Evolutionary conservation across 2,329 filamentous ascomycete species (phyloP), one percentile per base, ranked within the genome.

Genomic region (Parastagonospora nodorum): DNA sequence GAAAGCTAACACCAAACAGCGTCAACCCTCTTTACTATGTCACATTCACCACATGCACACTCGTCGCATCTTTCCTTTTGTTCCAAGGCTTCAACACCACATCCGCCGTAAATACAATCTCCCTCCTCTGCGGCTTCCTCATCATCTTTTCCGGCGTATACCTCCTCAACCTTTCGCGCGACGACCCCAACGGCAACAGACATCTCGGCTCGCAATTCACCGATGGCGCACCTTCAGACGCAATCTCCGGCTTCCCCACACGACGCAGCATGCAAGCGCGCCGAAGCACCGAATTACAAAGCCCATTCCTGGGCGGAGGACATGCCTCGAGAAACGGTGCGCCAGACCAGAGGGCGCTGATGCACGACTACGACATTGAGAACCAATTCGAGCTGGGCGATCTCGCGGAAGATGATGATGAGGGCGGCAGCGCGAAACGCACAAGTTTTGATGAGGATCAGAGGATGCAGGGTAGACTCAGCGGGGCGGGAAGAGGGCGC

Each of bases 1-100:
- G 40, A 9, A 38, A 19, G 16, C 49, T 64, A 49, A 66, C 56
- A 31, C 28, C 12, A 11, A 11, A 24, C 64, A 96, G 92, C 70
- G 92, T 97, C 48, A 97, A 97, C 71, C 92, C 92, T 6, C 83
- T 97, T 24, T 97, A 97, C 80, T 97, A 97, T 74, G 93, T 97
- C 45, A 96, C 92, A 2, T 97, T 97, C 73, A 97, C 93, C 2
- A 97, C 93, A 1, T 92, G 89, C 54, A 97, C 93, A 7, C 86
- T 97, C 36, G 88, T 90, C 73, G 93, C 93, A 50, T 97, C 93
- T 2, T 97, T 97, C 74, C 95, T 97, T 68, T 87, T 97, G 44
- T 97, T 96, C 79, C 86, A 87, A 64, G 93, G 93, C 51, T 97
- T 97, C 82, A 97, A 97, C 75, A 97, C 93, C 4, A 90, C 90